Evolutionary conservation across 2,329 filamentous ascomycete species (phyloP).

Genomic region (Dothideomycetidae sp.): DNA sequence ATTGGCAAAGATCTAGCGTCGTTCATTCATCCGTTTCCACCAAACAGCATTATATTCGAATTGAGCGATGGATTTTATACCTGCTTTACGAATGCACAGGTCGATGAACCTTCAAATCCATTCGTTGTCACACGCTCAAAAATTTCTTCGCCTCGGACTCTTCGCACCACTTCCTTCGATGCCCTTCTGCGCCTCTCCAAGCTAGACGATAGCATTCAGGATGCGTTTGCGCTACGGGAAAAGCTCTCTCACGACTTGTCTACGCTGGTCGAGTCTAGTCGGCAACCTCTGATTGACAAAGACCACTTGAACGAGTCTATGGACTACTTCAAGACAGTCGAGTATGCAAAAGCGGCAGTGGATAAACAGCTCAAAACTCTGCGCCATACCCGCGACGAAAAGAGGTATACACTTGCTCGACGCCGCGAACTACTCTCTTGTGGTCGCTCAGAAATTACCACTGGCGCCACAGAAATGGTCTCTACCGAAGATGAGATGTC

Average conservation of each 20-base stretch:
- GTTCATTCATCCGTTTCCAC: conserved; percentile 59
- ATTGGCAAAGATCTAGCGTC: conserved; percentile 50
- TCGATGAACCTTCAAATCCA: conserved; percentile 23
- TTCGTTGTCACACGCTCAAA: conserved; percentile 23
- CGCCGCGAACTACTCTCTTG: conserved; percentile 53
- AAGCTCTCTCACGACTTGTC: conserved; percentile 68
- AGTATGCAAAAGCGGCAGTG: conserved; percentile 46
- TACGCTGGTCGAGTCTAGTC: conserved; percentile 26
- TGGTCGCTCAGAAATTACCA: conserved; percentile 35
- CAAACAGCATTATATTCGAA: conserved; percentile 74
- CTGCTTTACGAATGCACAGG: conserved; percentile 51
- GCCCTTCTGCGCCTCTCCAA: conserved; percentile 78
- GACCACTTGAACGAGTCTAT: conserved; percentile 28
- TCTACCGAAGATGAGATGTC: conserved; percentile 39
- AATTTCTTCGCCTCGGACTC: conserved; percentile 29
- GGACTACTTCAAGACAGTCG: conserved; percentile 30
- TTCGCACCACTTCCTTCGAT: conserved; percentile 70
- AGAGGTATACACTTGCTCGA: conserved; percentile 50
- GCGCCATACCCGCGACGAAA: conserved; percentile 49
- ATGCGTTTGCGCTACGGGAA: conserved; percentile 65
- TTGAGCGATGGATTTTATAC: conserved; percentile 79
- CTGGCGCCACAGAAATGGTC: background rate
- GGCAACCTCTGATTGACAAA: conserved; percentile 23
- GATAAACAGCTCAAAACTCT: conserved; percentile 50
- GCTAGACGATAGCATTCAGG: conserved; percentile 79